phyloP scores from a whole-genome alignment of 352 stramenopile genomes.

The Phytopythium delawarense region DNA sequence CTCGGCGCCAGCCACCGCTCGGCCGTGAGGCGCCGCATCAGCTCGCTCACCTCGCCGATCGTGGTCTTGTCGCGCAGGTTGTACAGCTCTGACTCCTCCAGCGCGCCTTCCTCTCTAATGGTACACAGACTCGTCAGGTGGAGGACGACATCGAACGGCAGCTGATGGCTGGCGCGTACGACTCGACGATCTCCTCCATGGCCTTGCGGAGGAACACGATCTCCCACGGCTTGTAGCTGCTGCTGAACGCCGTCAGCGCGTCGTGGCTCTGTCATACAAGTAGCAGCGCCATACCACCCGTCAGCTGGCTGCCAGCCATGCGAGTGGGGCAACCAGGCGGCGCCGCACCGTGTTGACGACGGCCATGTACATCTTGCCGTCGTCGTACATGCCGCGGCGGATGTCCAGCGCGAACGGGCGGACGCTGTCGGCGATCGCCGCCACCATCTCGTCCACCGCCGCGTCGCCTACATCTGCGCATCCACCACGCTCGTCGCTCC shows the following conservation, averaged over 20 bases:
- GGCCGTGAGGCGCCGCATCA: conserved; percentile 55
- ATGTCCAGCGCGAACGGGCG: conserved; percentile 70
- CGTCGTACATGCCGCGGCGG: conserved; percentile 71
- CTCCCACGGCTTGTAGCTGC: conserved; percentile 78
- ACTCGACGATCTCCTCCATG: conserved; percentile 78
- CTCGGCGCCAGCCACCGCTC: conserved; percentile 72
- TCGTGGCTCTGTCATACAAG: conserved; percentile 53
- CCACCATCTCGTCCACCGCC: conserved; percentile 68
- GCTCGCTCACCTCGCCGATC: conserved; percentile 57
- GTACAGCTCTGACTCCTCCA: conserved; percentile 61
- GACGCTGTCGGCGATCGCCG: conserved; percentile 50
- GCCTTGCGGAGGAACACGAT: conserved; percentile 82
- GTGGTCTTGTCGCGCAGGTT: conserved; percentile 70
- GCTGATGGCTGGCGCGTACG: conserved; percentile 18
- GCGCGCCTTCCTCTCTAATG: conserved; percentile 49
- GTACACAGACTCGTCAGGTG: background rate
- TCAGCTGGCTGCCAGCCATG: background rate
- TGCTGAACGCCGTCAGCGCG: conserved; percentile 63
- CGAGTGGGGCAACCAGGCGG: background rate
- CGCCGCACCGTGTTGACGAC: conserved; percentile 69
- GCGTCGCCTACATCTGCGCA: conserved; percentile 38
- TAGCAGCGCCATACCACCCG: background rate
- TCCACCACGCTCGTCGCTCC: background rate
- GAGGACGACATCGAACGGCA: background rate
- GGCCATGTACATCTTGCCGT: conserved; percentile 78